Conservation (phyloP, 2,329 filamentous ascomycete genomes). For the Fusarium nisikadoi region DNA sequence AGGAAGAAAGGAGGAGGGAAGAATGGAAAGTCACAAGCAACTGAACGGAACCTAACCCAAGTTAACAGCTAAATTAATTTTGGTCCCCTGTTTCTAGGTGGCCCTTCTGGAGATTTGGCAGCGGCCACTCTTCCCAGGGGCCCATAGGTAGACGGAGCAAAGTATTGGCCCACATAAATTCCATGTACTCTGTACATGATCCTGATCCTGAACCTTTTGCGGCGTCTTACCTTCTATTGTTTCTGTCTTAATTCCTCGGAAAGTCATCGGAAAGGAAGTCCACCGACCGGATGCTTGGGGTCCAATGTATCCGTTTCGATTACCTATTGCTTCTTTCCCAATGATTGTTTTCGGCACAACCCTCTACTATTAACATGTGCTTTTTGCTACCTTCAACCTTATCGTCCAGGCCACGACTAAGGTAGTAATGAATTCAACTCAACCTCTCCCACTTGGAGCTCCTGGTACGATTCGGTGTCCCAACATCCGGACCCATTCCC, state of each 20-base stretch:
- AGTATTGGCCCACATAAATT: not conserved
- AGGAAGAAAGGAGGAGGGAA: constrained; percentile 26
- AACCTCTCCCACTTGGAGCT: constrained; percentile 3
- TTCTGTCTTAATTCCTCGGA: constrained; percentile 18
- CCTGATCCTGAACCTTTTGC: not conserved
- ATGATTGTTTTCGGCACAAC: not conserved
- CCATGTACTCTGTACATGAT: constrained; percentile 13
- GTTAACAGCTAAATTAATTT: constrained; percentile 23
- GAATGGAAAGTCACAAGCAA: constrained; percentile 23
- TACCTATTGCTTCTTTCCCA: not conserved
- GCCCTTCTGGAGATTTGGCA: constrained; percentile 30
- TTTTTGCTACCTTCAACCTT: not conserved
- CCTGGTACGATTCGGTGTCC: constrained; percentile 41
- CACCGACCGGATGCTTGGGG: not conserved
- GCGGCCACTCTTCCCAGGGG: constrained; percentile 7
- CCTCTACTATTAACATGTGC: not conserved
- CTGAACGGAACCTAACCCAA: constrained; percentile 6
- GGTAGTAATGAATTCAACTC: not conserved
- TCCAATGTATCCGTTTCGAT: not conserved
- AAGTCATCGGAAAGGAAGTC: constrained; percentile 11
- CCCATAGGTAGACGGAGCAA: not conserved
- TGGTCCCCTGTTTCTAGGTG: constrained; percentile 37
- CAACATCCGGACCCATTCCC: constrained; percentile 41
- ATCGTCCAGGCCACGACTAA: constrained; percentile 21
- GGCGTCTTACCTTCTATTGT: constrained; percentile 7